These are phyloP conservation scores for Parmelia sp. DNA, from an alignment of 495 filamentous ascomycete genomes.

Conservation along the genomic window DNA sequence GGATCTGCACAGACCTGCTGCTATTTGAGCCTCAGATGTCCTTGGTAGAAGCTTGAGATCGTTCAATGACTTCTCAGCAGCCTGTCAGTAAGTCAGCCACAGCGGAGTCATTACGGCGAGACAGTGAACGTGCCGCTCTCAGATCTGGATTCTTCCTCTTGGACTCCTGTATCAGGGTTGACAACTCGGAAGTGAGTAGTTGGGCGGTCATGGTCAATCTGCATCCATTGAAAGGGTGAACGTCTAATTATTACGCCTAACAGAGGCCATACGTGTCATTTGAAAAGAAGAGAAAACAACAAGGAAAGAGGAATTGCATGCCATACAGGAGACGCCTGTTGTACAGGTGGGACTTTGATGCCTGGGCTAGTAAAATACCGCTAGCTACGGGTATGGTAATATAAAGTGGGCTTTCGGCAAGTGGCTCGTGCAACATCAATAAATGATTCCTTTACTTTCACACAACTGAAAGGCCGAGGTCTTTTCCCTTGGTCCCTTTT, in stretches of 20 bases:
- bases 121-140: slow-evolving; percentile 56
- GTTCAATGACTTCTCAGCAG: slow-evolving; percentile 86
- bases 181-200: slow-evolving; percentile 81
- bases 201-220: slow-evolving; percentile 78
- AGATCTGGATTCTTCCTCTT: slow-evolving; percentile 88
- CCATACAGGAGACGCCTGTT: neutral
- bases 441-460: neutral
- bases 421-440: neutral
- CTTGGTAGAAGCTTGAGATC: slow-evolving; percentile 76
- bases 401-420: slow-evolving; percentile 9
- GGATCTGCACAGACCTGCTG: slow-evolving; percentile 56
- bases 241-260: neutral
- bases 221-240: neutral
- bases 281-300: too few species aligned
- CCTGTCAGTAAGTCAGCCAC: slow-evolving; percentile 44
- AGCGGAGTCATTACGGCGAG: slow-evolving; percentile 8
- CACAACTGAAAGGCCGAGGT: neutral
- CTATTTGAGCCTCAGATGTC: slow-evolving; percentile 74
- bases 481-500: neutral
- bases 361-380: neutral
- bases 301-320: neutral
- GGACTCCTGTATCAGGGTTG: slow-evolving; percentile 89
- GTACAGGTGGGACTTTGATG: neutral
- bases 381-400: neutral
- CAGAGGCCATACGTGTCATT: neutral